Evolutionary conservation across 2,329 filamentous ascomycete genomes (phyloP).

Genomic region (Pezicula rhizophila): DNA sequence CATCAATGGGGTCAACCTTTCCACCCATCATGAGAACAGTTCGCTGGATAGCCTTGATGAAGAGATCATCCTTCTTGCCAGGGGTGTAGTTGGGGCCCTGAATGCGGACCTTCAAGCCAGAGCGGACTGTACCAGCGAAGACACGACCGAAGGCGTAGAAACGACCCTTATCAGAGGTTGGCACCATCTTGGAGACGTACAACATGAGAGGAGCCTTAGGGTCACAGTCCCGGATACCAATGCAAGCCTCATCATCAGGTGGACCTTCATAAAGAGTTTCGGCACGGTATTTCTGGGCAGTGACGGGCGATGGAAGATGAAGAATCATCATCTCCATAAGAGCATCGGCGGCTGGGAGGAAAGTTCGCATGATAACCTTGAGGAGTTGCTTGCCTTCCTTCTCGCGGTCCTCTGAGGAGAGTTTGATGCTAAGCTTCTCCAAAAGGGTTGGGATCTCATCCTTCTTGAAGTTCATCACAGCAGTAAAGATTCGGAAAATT

Average conservation of each 20-base stretch:
- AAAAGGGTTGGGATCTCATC: constrained; percentile 80
- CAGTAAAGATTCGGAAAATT: constrained; percentile 97
- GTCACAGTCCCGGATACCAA: constrained; percentile 98
- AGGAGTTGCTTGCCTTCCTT: constrained; percentile 97
- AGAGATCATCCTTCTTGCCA: constrained; percentile 97
- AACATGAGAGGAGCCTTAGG: constrained; percentile 98
- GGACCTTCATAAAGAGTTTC: constrained; percentile 99
- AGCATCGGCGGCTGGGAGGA: constrained; percentile 95
- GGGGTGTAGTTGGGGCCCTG: constrained; percentile 98
- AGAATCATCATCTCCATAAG: constrained; percentile 99
- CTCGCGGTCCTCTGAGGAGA: constrained; percentile 76
- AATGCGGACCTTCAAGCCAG: constrained; percentile 99
- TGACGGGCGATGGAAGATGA: constrained; percentile 92
- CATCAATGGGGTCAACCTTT: constrained; percentile 97
- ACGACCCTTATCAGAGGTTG: constrained; percentile 98
- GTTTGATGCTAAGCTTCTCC: constrained; percentile 93
- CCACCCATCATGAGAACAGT: constrained; percentile 99
- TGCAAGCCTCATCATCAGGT: constrained; percentile 81
- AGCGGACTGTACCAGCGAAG: constrained; percentile 96
- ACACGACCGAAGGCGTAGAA: constrained; percentile 99
- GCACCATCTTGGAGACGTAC: constrained; percentile 99
- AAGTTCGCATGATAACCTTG: constrained; percentile 97
- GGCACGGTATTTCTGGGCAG: constrained; percentile 94
- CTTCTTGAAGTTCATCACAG: constrained; percentile 98
- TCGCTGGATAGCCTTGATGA: constrained; percentile 99